Evolutionary conservation across 805 yeast genomes (phyloP).

Genomic region (Lachancea waltii): DNA sequence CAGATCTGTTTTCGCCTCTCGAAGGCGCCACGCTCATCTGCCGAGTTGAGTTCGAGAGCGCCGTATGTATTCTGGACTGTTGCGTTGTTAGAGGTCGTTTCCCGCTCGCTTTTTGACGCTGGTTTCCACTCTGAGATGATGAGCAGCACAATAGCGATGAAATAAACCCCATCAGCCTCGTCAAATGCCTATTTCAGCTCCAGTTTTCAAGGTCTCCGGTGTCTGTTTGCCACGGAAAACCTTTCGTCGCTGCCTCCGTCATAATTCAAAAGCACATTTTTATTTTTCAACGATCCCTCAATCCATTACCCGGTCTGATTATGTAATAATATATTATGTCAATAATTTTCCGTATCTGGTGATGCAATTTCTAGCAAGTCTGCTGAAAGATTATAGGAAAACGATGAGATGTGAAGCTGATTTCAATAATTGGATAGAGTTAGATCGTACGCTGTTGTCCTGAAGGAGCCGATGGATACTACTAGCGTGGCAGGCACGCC

Average conservation of each 20-base stretch:
- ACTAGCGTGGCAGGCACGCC: conserved; percentile 6
- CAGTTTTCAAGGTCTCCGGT: not conserved
- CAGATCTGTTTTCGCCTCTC: not conserved
- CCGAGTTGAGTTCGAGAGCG: conserved; percentile 16
- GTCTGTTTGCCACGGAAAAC: not conserved
- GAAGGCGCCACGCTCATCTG: conserved; percentile 8
- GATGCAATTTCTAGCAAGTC: too few relatives aligned
- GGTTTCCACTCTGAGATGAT: conserved; percentile 13
- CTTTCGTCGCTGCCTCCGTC: not conserved
- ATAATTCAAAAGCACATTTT: not conserved
- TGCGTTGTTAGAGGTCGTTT: conserved; percentile 6
- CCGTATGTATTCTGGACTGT: conserved; percentile 12
- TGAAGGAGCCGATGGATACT: not conserved
- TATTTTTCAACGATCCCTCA: not conserved
- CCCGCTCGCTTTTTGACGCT: conserved; percentile 5
- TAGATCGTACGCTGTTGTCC: too few relatives aligned
- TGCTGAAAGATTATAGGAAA: too few relatives aligned
- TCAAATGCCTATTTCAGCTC: not conserved
- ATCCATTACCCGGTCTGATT: too few relatives aligned
- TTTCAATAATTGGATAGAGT: too few relatives aligned
- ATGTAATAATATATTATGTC: too few relatives aligned
- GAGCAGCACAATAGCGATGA: conserved; percentile 33
- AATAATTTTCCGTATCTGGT: too few relatives aligned
- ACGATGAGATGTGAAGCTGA: too few relatives aligned
- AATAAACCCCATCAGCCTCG: conserved; percentile 31